Conservation (phyloP, 2,329 filamentous ascomycete genomes). For the Mycosphaerella sp. region DNA sequence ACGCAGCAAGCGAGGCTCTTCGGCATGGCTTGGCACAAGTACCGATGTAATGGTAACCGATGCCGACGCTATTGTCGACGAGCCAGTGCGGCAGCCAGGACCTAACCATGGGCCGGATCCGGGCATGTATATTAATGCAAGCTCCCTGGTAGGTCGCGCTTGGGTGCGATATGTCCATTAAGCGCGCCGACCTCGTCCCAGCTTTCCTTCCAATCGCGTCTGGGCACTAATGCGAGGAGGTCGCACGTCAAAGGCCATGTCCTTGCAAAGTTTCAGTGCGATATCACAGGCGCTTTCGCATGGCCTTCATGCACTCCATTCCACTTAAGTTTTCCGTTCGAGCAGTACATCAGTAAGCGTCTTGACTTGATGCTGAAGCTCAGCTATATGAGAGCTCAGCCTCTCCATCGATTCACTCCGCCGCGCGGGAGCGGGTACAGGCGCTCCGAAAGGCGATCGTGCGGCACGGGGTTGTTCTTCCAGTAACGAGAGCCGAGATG, state of each 20-base stretch:
- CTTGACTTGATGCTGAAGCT: constrained; percentile 22
- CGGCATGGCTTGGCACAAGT: constrained; percentile 9
- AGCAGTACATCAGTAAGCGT: constrained; percentile 16
- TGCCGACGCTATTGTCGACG: constrained; percentile 6
- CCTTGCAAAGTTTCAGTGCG: constrained; percentile 4
- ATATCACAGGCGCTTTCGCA: constrained; percentile 8
- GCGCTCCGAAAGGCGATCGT: constrained; percentile 15
- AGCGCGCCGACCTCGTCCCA: constrained; percentile 2
- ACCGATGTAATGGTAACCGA: constrained; percentile 9
- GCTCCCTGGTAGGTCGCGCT: constrained; percentile 12
- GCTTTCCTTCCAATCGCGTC: constrained; percentile 6
- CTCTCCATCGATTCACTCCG: constrained; percentile 13
- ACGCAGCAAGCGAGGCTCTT: constrained; percentile 6
- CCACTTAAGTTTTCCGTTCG: constrained; percentile 5
- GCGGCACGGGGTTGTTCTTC: constrained; percentile 16
- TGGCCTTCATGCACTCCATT: constrained; percentile 2
- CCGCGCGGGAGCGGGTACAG: constrained; percentile 6
- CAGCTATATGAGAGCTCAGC: constrained; percentile 20
- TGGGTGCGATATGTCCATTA: constrained; percentile 6
- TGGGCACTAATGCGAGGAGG: background rate
- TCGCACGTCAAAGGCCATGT: constrained; percentile 2
- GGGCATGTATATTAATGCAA: constrained; percentile 8
- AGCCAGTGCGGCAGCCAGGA: constrained; percentile 6
- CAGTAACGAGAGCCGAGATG: constrained; percentile 14
- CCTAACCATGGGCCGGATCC: background rate